Base-by-base conservation (phyloP, 78 protist species). In the Dictyostelium brefeldianum region DNA sequence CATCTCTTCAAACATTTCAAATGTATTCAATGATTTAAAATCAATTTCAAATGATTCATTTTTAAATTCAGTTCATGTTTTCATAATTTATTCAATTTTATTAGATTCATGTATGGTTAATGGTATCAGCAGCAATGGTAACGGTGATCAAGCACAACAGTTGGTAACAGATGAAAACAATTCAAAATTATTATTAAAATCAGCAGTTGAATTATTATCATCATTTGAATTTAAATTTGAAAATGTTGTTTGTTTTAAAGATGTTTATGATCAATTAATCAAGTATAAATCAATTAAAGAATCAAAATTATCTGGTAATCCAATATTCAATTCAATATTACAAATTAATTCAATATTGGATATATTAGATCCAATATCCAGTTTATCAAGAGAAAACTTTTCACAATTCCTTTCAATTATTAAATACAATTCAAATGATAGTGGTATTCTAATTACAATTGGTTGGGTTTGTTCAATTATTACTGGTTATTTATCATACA, bases 311-410 rank as follows among this genome's bases (percentile, higher is more conserved):
- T 4, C 36, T 31, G 48, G 22, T 67, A 43, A 67, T 31, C 36
- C 48, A 29, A 1, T 51, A 51, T 67, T 12, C 29, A 67, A 18
- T 14, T 31, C 43, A 31, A 31, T 12, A 14, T 67, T 67, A 25
- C 75, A 67, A 27, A 67, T 14, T 27, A 31, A 36, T 67, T 67
- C 46, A 29, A 41, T 71, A 43, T 71, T 71, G 54, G 79, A 71
- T 71, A 71, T 71, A 6, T 43, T 71, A n/a, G 79, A 71, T 27
- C 54, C 79, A 7, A 20, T 71, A 18, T n/a, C 77, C 14, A 27
- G 46, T 5, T 27, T 69, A 36, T 36, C 48, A 4, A 69, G 48
- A 36, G 25, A 1, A 4, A 69, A 36, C 20, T 36, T 36, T 17
- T 36, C 48, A 36, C 20, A 36, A 5, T 69, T 36, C 31, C 15